Evolutionary conservation across 306 rosid genomes (phyloP).

Genomic region (Mimosa pudica): DNA sequence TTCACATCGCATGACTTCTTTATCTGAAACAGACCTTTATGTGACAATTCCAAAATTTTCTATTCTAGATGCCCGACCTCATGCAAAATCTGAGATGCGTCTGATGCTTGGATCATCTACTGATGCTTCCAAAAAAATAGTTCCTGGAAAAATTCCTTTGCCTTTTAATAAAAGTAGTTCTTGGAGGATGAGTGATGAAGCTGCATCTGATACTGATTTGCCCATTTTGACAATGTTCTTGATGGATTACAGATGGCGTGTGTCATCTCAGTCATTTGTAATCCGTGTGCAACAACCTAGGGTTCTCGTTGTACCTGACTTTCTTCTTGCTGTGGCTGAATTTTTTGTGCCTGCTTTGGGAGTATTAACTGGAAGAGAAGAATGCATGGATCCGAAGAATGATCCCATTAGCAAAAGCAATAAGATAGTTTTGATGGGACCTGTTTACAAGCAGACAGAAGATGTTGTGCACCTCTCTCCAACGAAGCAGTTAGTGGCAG

Average conservation of each 20-base stretch:
- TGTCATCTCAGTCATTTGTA: constrained; percentile 78
- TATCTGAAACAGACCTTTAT: constrained; percentile 82
- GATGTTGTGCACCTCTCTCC: constrained; percentile 85
- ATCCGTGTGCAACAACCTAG: constrained; percentile 95
- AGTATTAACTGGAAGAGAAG: constrained; percentile 91
- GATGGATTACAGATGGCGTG: constrained; percentile 92
- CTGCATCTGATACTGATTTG: constrained; percentile 53
- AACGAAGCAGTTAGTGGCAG: constrained; percentile 78
- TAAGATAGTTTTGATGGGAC: constrained; percentile 65
- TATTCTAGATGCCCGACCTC: constrained; percentile 78
- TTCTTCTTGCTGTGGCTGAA: constrained; percentile 92
- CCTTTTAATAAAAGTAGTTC: constrained; percentile 49
- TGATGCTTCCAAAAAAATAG: constrained; percentile 71
- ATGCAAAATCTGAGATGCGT: constrained; percentile 95
- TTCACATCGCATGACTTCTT: constrained; percentile 90
- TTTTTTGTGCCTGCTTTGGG: constrained; percentile 94
- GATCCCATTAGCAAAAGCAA: constrained; percentile 73
- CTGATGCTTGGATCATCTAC: constrained; percentile 95
- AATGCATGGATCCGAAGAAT: constrained; percentile 79
- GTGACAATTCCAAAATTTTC: constrained; percentile 90
- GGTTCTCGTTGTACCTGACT: constrained; percentile 96
- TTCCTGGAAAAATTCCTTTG: constrained; percentile 61
- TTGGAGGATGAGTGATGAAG: constrained; percentile 48
- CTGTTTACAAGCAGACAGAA: constrained; percentile 73
- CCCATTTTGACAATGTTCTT: constrained; percentile 87